Base-by-base conservation (phyloP, 441 rosid species). In the Populus trichocarpa region DNA sequence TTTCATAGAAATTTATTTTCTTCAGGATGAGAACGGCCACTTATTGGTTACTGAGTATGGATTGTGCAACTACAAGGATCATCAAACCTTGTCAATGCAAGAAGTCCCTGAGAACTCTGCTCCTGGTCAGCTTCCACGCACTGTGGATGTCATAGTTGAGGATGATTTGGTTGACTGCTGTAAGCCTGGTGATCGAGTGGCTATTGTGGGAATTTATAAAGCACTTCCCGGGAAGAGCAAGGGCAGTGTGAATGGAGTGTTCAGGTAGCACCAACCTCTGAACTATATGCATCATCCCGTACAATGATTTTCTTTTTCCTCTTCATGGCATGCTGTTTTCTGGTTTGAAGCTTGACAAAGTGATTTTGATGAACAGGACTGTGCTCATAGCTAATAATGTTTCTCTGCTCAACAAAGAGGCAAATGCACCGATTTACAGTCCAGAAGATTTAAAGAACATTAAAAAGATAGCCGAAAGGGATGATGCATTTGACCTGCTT, bases 81-180 rank as follows among this genome's bases (percentile, higher is more conserved):
- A 96, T 77, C 99, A 96, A 87, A 94, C 98, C 80, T 79, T 96
- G 84, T 93, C 99, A 69, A 88, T 96, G 84, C 99, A 96, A 88
- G 99, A 96, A 90, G 93, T 96, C 72, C 99, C 99, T 16, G 99
- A 96, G 84, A 96, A 94, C 78, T 88, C 99, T 87, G 98, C 99
- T 84, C 99, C 99, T 79, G 99, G 99, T 82, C 99, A 96, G 88
- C 97, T 96, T 82, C 99, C 99, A 71, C 89, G 99, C 66, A 93
- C 97, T 1, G 97, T 96, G 71, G 99, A 96, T 89, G 86, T 91
- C 78, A 92, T 96, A 72, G 94, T 92, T 76, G 98, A 96, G 90
- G 99, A 96, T 80, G 98, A 96, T 84, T 81, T 96, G 81, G 98
- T 96, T 83, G 99, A 96, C 81, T 89, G 92, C 65, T 96, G 99